These are phyloP conservation scores for Sarcomyxa edulis DNA, from an alignment of 768 basidiomycete genomes.

Conservation along the genomic window DNA sequence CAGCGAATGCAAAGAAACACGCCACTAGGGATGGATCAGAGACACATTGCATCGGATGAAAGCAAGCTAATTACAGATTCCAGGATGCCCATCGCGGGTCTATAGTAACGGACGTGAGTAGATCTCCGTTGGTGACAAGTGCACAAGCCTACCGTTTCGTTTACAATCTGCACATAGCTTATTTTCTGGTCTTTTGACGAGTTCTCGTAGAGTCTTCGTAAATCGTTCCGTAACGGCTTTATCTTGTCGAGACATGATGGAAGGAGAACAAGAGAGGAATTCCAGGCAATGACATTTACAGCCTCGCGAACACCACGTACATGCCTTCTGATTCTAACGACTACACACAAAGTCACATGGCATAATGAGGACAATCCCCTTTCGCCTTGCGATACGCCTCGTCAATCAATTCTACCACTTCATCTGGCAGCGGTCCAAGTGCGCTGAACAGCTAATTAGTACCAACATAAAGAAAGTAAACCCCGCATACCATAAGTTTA, in stretches of 20 bases:
- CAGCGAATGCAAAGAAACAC: conserved; percentile 96
- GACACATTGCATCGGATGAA: not conserved
- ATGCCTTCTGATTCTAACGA: too few relatives aligned
- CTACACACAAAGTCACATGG: too few relatives aligned
- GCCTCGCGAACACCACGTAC: too few relatives aligned
- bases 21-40: conserved; percentile 44
- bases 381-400: too few relatives aligned
- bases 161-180: conserved; percentile 97
- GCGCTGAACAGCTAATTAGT: too few relatives aligned
- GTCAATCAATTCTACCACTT: too few relatives aligned
- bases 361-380: too few relatives aligned
- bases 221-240: conserved; percentile 82
- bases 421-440: too few relatives aligned
- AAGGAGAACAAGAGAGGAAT: too few relatives aligned
- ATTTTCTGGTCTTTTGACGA: conserved; percentile 88
- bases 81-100: conserved; percentile 98
- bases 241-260: conserved; percentile 59
- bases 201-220: conserved; percentile 73
- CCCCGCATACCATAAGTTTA: too few relatives aligned
- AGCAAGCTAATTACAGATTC: conserved; percentile 65
- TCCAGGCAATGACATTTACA: too few relatives aligned
- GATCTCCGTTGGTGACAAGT: conserved; percentile 5
- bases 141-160: conserved; percentile 68
- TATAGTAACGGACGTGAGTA: conserved; percentile 27
- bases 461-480: too few relatives aligned